Conservation (phyloP, 805 yeast genomes). For the Lipomyces oligophaga region DNA sequence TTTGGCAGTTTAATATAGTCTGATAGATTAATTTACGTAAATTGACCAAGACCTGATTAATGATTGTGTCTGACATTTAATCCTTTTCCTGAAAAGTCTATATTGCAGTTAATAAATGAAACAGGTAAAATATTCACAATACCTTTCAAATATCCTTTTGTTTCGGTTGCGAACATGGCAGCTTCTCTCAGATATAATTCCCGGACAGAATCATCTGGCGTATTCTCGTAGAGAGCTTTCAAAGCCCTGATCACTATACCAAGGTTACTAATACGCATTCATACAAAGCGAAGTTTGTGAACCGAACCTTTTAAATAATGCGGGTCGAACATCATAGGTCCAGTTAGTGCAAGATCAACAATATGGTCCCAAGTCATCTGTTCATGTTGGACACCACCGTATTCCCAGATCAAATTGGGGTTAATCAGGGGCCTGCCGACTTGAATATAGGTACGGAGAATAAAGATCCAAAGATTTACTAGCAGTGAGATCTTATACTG, state of each 20-base stretch:
- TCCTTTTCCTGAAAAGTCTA: slow-evolving; percentile 4
- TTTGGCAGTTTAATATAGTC: neutral
- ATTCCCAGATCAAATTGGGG: slow-evolving; percentile 1
- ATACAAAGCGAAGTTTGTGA: too few species aligned
- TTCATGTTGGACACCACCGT: slow-evolving; percentile 13
- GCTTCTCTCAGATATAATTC: slow-evolving; percentile 11
- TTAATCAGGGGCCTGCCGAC: slow-evolving; percentile 14
- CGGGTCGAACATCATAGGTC: slow-evolving; percentile 15
- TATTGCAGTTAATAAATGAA: too few species aligned
- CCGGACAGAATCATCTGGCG: neutral
- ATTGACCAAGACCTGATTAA: neutral
- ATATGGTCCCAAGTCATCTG: slow-evolving; percentile 23
- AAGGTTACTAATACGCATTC: neutral
- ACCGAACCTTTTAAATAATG: slow-evolving; percentile 29
- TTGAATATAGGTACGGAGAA: slow-evolving; percentile 18
- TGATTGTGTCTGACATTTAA: slow-evolving; percentile 1
- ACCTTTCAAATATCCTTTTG: neutral
- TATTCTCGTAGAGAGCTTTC: slow-evolving; percentile 10
- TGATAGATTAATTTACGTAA: neutral
- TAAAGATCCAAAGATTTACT: slow-evolving; percentile 23
- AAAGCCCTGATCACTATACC: slow-evolving; percentile 17
- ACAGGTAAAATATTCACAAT: too few species aligned
- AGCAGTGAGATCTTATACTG: slow-evolving; percentile 11
- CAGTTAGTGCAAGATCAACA: slow-evolving; percentile 15
- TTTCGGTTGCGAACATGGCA: slow-evolving; percentile 12